Base-by-base conservation (phyloP, 345 rosid species). In the Corchorus olitorius region DNA sequence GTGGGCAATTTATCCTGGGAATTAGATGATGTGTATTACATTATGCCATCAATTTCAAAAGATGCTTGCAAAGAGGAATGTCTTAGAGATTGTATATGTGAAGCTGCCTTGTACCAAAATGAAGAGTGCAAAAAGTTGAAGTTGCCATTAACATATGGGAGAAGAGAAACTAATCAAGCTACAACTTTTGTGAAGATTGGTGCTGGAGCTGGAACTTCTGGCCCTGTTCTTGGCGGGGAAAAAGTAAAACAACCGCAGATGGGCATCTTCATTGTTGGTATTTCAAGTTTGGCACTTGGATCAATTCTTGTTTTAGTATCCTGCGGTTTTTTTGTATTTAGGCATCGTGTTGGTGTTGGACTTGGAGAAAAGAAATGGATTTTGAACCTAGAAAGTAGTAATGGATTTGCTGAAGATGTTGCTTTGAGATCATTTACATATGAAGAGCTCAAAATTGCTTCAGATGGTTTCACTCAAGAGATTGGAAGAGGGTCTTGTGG, bases 401-500 rank as follows among this genome's bases (percentile, higher is more conserved):
- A 10, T 8, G 20, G 55, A 48, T 69, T 69, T 4, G 35, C 4
- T 12, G 73, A 48, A 19, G 43, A 69, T 6, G 1, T 69, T 10
- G 27, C 10, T 12, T 22, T 49, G n/a, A 41, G 35, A 66, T 43
- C 52, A 43, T 66, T 66, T 6, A 2, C 71, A 37, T 41, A 45
- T 5, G 15, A 66, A 15, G 37, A 66, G 33, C 54, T 66, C 5
- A n/a, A 39, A 12, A 0, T 2, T 41, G 71, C 71, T 11, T 6
- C 71, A 0, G 11, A 45, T 20, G 3, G 19, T 45, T 66, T 66
- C 50, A 4, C 7, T 12, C 16, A 66, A 0, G 37, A 66, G 5
- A 20, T 66, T 41, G 71, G 71, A 6, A 75, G 11, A 14, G 84
- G 81, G 0, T 34, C 78, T 15, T 81, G 56, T 10, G 73, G 81